These are phyloP conservation scores for Candida ulmi DNA, from an alignment of 805 yeast species.

Conservation along the genomic window DNA sequence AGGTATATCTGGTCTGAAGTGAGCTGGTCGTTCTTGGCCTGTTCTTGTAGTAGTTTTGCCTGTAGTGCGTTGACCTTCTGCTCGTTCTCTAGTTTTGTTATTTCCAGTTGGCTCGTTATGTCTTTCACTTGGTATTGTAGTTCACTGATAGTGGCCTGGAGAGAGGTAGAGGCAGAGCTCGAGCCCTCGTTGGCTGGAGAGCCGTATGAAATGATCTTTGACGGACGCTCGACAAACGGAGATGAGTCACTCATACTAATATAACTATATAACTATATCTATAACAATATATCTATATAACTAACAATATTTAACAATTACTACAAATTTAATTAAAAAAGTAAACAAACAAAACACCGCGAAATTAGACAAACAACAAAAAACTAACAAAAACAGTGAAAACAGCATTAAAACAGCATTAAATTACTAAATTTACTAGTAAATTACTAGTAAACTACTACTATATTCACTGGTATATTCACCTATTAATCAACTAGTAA, in stretches of 20 bases:
- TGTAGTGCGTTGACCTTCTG: slow-evolving; percentile 24
- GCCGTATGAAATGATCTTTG: neutral
- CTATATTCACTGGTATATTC: no score
- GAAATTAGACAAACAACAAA: no score
- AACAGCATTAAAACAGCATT: neutral
- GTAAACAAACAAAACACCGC: neutral
- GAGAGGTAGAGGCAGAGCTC: neutral
- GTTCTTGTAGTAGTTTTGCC: slow-evolving; percentile 17
- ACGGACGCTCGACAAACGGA: slow-evolving; percentile 32
- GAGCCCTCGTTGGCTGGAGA: neutral
- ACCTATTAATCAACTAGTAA: no score
- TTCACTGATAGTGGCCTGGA: slow-evolving; percentile 17
- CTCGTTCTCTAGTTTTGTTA: slow-evolving; percentile 28
- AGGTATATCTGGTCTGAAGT: slow-evolving; percentile 30
- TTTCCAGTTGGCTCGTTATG: slow-evolving; percentile 33
- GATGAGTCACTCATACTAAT: slow-evolving; percentile 20
- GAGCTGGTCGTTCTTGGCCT: slow-evolving; percentile 11
- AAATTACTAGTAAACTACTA: no score
- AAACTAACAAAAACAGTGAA: neutral
- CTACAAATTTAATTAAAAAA: no score
- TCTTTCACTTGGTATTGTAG: slow-evolving; percentile 33
- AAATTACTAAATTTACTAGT: no score
- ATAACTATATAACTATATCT: neutral
- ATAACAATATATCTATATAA: no score
- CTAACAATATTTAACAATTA: no score